Evolutionary conservation across 2,329 filamentous ascomycete species (phyloP).

Genomic region (Tolypocladium tropicale): DNA sequence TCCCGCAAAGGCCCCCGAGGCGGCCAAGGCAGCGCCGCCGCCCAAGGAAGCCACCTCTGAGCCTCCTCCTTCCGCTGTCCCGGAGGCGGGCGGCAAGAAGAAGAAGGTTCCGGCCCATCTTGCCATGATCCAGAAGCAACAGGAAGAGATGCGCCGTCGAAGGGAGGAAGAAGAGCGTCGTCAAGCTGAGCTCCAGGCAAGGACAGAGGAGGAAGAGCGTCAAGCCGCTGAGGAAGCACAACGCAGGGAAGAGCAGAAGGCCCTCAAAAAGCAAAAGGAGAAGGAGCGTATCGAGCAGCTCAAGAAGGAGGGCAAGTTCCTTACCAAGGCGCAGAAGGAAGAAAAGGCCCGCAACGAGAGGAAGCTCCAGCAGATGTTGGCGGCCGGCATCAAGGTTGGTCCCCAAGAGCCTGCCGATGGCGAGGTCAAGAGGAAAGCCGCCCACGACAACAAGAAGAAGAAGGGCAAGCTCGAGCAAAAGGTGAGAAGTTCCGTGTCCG

Average conservation of each 20-base stretch:
- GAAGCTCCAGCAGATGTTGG: constrained; percentile 78
- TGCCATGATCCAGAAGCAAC: constrained; percentile 66
- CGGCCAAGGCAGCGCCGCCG: constrained; percentile 21
- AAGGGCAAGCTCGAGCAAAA: constrained; percentile 47
- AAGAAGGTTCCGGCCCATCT: constrained; percentile 81
- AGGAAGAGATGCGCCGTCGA: constrained; percentile 59
- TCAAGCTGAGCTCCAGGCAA: constrained; percentile 53
- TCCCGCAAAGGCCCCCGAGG: constrained; percentile 18
- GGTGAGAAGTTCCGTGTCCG: constrained; percentile 23
- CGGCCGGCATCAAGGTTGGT: constrained; percentile 63
- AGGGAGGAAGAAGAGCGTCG: constrained; percentile 56
- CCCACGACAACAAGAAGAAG: constrained; percentile 74
- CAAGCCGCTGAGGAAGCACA: constrained; percentile 56
- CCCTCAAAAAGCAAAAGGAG: constrained; percentile 74
- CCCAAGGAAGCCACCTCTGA: constrained; percentile 41
- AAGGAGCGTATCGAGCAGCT: constrained; percentile 79
- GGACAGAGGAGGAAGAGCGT: constrained; percentile 55
- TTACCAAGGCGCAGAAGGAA: constrained; percentile 78
- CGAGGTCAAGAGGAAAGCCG: constrained; percentile 68
- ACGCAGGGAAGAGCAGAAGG: constrained; percentile 62
- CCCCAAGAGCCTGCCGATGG: constrained; percentile 40
- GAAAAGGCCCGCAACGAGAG: constrained; percentile 70
- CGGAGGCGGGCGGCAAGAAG: constrained; percentile 55
- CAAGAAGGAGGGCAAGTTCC: constrained; percentile 78
- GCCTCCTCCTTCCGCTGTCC: constrained; percentile 20